A percentile compares a stretch with the other conserved stretches of the same genome.
phyloP scores from a whole-genome alignment of 2,329 filamentous ascomycete genomes.

The Colletotrichum lentis region DNA sequence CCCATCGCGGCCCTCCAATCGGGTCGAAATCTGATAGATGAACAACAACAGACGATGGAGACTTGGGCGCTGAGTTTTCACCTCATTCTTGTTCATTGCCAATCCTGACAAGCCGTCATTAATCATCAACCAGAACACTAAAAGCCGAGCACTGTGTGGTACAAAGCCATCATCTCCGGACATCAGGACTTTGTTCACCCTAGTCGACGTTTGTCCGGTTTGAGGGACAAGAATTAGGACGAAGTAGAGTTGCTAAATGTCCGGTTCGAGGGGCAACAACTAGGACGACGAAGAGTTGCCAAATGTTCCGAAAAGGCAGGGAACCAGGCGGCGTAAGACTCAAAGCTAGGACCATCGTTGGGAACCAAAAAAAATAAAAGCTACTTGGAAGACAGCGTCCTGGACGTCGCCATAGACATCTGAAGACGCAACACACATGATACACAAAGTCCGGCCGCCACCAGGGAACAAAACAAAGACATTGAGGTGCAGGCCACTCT shows the following conservation, averaged over 20 bases:
- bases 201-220: conserved; percentile 2
- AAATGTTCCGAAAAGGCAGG: conserved; percentile 24
- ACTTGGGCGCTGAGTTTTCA: not conserved
- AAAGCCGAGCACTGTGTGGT: conserved; percentile 30
- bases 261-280: conserved; percentile 5
- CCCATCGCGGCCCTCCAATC: not conserved
- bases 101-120: not conserved
- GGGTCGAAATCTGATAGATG: not conserved
- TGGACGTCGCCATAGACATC: conserved; percentile 16
- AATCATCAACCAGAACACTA: not conserved
- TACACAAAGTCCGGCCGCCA: conserved; percentile 7
- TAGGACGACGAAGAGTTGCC: conserved; percentile 32
- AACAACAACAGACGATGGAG: conserved; percentile 18
- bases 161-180: conserved; percentile 22
- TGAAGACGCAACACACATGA: conserved; percentile 13
- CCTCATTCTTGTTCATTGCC: not conserved
- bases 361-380: too few species aligned
- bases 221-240: conserved; percentile 12
- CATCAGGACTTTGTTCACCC: conserved; percentile 13
- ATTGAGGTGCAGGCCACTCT: too few species aligned
- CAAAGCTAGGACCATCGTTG: not conserved
- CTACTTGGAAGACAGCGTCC: too few species aligned
- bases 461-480: not conserved
- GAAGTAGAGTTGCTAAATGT: conserved; percentile 30
- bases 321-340: conserved; percentile 8